phyloP scores from a whole-genome alignment of 139 green algal genomes.

The Chlamydomonas asymmetrica region DNA sequence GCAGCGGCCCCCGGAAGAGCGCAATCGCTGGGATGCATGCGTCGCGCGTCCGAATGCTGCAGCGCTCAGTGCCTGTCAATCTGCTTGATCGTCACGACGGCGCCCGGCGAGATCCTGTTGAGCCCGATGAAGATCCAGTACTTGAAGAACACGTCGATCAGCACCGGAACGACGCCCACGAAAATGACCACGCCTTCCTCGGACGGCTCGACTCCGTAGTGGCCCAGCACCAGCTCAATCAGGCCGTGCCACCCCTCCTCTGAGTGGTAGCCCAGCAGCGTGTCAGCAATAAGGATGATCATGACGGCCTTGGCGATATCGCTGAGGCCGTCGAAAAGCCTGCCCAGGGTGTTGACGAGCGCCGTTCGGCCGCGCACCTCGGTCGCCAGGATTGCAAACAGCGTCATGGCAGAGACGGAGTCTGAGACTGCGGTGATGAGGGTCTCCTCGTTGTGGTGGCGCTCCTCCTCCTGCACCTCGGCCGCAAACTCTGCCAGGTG shows the following conservation, averaged over 20 bases:
- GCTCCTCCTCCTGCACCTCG: slow-evolving; percentile 69
- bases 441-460: slow-evolving; percentile 59
- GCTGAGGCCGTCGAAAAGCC: slow-evolving; percentile 81
- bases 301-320: slow-evolving; percentile 92
- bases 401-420: slow-evolving; percentile 52
- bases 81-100: slow-evolving; percentile 82
- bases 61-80: slow-evolving; percentile 78
- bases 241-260: slow-evolving; percentile 90
- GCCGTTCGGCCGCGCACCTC: slow-evolving; percentile 31
- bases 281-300: slow-evolving; percentile 88
- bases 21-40: no score
- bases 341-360: slow-evolving; percentile 62
- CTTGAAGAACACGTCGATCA: slow-evolving; percentile 90
- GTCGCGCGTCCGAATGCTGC: neutral
- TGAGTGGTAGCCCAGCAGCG: slow-evolving; percentile 91
- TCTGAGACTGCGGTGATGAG: slow-evolving; percentile 69
- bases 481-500: slow-evolving; percentile 61
- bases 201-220: slow-evolving; percentile 81
- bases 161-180: slow-evolving; percentile 79
- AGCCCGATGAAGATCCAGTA: slow-evolving; percentile 89
- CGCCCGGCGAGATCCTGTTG: slow-evolving; percentile 78
- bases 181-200: slow-evolving; percentile 60
- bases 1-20: no score
- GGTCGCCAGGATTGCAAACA: slow-evolving; percentile 65
- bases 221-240: slow-evolving; percentile 71